Base-by-base conservation (phyloP, 2,329 filamentous ascomycete species). In the Apiospora kogelbergensis region DNA sequence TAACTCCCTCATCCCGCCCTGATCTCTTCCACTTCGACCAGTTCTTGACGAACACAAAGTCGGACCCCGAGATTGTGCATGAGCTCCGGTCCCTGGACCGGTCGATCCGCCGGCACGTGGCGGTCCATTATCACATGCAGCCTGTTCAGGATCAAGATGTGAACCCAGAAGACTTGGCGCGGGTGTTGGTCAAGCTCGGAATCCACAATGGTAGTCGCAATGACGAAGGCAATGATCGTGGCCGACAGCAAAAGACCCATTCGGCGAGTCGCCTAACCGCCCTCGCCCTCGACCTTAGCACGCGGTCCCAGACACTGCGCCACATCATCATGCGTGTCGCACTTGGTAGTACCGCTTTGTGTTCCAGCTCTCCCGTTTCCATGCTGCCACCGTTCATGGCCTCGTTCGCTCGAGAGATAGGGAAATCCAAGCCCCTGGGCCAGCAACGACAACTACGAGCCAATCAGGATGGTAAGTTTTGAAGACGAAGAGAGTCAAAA, bases 91-190 rank as follows among this genome's bases (percentile, higher is more conserved):
- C 79, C 0, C 68, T 84, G 2, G 74, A 75, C 1, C 73, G 77
- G 6, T 76, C 83, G 6, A 77, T 84, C 13, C 75, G 78, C 37
- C 76, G 80, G 45, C 83, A 84, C 69, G 79, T 82, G 46, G 77
- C 83, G 67, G 78, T 74, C 66, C 72, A 82, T 65, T 84, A 84
- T 65, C 80, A 81, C 67, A 63, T 71, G 0, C 69, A 76, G 0
- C 74, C 74, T 0, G 69, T 79, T 4, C 68, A 73, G 0, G 48
- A 63, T 5, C 73, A 72, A 68, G 10, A 65, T 4, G 17, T 33
- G 6, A 57, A 10, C 26, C 15, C 13, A 1, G 48, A 57, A 15
- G 63, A 68, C 2, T 72, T 81, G 9, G 68, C 72, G n/a, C 45
- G 74, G 26, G 68, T 69, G 2, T 72, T 82, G 3, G 40, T 48